These are phyloP conservation scores for Calamus simplicifolius DNA, from an alignment of 176 grass and related monocot genomes.

Conservation along the genomic window DNA sequence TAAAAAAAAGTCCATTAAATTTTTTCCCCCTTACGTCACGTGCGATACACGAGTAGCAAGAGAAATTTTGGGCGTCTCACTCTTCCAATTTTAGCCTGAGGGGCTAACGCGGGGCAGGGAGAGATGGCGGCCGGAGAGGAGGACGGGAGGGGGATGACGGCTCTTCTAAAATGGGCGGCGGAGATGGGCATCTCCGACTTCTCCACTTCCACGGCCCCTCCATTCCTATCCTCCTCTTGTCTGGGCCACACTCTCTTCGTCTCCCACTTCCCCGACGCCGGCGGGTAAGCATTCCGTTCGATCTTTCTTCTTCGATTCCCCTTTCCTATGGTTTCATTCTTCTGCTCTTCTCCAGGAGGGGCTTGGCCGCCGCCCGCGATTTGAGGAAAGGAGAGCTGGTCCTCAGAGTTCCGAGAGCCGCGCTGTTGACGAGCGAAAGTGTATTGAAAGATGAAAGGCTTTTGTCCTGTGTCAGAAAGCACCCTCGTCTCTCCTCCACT, in stretches of 20 bases:
- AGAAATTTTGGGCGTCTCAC: too few species aligned
- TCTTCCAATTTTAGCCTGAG: too few species aligned
- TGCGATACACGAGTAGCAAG: too few species aligned
- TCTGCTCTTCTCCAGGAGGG: constrained; percentile 39
- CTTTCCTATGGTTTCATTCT: not conserved
- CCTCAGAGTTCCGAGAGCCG: constrained; percentile 50
- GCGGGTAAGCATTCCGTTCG: constrained; percentile 42
- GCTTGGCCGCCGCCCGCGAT: constrained; percentile 61
- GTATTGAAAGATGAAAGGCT: constrained; percentile 44
- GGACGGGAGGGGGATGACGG: constrained; percentile 23
- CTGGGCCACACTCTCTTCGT: constrained; percentile 50
- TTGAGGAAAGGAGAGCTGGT: constrained; percentile 62
- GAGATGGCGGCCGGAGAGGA: constrained; percentile 3
- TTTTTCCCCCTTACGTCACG: too few species aligned
- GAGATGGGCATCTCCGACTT: constrained; percentile 68
- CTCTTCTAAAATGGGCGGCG: constrained; percentile 72
- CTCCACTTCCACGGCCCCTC: not conserved
- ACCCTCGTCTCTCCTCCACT: constrained; percentile 39
- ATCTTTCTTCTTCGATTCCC: not conserved
- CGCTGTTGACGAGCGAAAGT: constrained; percentile 63
- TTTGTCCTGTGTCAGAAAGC: constrained; percentile 21
- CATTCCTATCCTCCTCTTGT: constrained; percentile 20
- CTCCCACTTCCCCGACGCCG: constrained; percentile 61
- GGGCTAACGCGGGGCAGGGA: too few species aligned
- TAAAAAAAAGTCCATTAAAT: too few species aligned